These are phyloP conservation scores for Pythium insidiosum DNA, from an alignment of 352 stramenopile species.

Conservation along the genomic window DNA sequence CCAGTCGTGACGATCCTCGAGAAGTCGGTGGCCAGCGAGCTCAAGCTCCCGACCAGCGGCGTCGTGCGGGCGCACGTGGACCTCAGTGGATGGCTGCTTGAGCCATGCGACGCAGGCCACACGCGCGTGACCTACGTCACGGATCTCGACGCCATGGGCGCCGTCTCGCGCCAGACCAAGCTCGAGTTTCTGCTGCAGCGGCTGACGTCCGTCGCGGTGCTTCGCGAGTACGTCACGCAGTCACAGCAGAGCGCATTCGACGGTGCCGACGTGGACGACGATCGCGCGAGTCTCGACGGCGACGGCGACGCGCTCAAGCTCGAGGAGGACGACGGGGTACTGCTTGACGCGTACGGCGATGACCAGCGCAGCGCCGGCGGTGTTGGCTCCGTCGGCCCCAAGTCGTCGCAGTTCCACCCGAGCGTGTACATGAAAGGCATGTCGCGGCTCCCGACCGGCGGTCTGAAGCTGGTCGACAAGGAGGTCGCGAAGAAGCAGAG, in stretches of 20 bases:
- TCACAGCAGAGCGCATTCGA: constrained; percentile 42
- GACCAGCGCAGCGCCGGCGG: constrained; percentile 9
- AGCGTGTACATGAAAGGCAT: constrained; percentile 78
- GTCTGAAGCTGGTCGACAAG: constrained; percentile 79
- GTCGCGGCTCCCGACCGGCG: constrained; percentile 61
- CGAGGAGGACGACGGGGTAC: constrained; percentile 23
- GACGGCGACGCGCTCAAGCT: constrained; percentile 20
- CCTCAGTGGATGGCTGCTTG: constrained; percentile 66
- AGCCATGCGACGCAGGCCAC: constrained; percentile 48
- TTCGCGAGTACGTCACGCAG: constrained; percentile 60
- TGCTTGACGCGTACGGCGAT: constrained; percentile 20
- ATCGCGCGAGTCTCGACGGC: constrained; percentile 24
- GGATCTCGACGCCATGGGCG: constrained; percentile 51
- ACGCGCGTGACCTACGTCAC: constrained; percentile 72
- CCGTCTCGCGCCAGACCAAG: constrained; percentile 35
- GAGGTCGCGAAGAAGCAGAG: constrained; percentile 81
- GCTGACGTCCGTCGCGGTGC: constrained; percentile 51
- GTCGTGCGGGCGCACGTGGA: constrained; percentile 52
- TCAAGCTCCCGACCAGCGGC: constrained; percentile 32
- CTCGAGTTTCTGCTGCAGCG: constrained; percentile 43
- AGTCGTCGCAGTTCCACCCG: constrained; percentile 44
- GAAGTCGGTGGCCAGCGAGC: constrained; percentile 71
- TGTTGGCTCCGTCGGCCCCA: background rate
- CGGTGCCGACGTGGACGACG: constrained; percentile 19
- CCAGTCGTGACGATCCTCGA: constrained; percentile 68